Evolutionary conservation across 345 rosid genomes (phyloP).

Genomic region (Citrus inodora): DNA sequence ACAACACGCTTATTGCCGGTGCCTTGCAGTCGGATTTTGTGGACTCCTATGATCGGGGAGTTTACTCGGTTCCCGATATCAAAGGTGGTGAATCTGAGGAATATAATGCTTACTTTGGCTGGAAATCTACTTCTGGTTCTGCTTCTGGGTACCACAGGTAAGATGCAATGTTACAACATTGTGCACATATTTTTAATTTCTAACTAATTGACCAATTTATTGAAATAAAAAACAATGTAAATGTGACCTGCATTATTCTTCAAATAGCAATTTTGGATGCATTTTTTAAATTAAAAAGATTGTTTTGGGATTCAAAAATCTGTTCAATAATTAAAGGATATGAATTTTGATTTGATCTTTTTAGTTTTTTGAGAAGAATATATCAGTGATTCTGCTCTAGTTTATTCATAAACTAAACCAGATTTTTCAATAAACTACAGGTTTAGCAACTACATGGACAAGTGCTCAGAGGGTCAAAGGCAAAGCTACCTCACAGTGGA

Average conservation of each 20-base stretch:
- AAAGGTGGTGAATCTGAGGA: constrained; percentile 31
- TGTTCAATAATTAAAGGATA: no score
- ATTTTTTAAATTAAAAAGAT: no score
- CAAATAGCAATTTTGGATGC: no score
- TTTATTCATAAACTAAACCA: not conserved
- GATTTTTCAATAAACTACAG: constrained; percentile 18
- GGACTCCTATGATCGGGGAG: constrained; percentile 22
- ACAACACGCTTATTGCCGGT: constrained; percentile 30
- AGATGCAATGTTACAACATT: not conserved
- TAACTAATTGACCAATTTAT: no score
- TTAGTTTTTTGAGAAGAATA: no score
- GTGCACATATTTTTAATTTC: no score
- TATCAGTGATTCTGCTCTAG: no score
- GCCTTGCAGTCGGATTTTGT: constrained; percentile 44
- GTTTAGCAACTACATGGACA: constrained; percentile 50
- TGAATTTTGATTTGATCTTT: no score
- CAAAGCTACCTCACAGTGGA: constrained; percentile 35
- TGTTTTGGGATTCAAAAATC: no score
- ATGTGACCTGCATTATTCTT: no score
- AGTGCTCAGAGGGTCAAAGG: constrained; percentile 30
- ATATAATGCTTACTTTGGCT: constrained; percentile 46
- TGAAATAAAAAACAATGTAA: no score
- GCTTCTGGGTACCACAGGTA: constrained; percentile 50
- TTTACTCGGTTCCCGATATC: constrained; percentile 42
- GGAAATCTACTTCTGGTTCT: constrained; percentile 53